These are phyloP conservation scores for Ophioceras dolichostomum DNA, from an alignment of 2,329 filamentous ascomycete species.

Conservation along the genomic window DNA sequence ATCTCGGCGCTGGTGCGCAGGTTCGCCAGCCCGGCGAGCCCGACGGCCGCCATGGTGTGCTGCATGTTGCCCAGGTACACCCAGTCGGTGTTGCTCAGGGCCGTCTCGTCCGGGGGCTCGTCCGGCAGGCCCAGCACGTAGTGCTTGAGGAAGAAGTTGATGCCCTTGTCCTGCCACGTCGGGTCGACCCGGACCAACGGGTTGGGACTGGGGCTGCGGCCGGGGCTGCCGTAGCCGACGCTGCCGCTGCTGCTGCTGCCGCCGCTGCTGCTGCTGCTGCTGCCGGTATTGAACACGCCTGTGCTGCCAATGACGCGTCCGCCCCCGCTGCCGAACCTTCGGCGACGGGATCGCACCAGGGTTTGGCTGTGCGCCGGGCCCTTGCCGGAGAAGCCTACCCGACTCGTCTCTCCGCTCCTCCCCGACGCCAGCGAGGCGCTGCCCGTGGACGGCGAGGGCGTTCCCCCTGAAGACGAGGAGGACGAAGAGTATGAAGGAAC, in stretches of 20 bases:
- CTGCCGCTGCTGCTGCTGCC: conserved; percentile 4
- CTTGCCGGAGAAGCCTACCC: too few species aligned
- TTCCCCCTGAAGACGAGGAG: conserved; percentile 4
- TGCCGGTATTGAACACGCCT: not conserved
- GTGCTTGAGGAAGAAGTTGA: conserved; percentile 37
- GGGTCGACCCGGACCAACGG: conserved; percentile 23
- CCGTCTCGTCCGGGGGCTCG: conserved; percentile 25
- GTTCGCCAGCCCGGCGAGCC: conserved; percentile 45
- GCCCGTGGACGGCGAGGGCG: conserved; percentile 1
- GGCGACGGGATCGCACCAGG: not conserved
- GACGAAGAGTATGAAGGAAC: conserved; percentile 11
- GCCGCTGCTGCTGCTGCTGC: not conserved
- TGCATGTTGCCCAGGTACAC: conserved; percentile 25
- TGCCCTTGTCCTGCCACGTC: conserved; percentile 31
- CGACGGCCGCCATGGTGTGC: conserved; percentile 42
- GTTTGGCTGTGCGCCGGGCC: not conserved
- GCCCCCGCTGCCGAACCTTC: too few species aligned
- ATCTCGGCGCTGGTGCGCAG: conserved; percentile 32
- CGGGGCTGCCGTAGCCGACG: conserved; percentile 4
- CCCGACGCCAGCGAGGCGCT: conserved; percentile 1
- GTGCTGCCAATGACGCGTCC: not conserved
- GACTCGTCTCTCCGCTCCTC: not conserved
- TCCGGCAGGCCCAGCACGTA: conserved; percentile 40
- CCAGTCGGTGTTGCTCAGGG: conserved; percentile 23
- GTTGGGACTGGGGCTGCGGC: too few species aligned